These are phyloP conservation scores for Endoconidiophora polonica DNA, from an alignment of 2,329 filamentous ascomycete genomes.

Conservation along the genomic window DNA sequence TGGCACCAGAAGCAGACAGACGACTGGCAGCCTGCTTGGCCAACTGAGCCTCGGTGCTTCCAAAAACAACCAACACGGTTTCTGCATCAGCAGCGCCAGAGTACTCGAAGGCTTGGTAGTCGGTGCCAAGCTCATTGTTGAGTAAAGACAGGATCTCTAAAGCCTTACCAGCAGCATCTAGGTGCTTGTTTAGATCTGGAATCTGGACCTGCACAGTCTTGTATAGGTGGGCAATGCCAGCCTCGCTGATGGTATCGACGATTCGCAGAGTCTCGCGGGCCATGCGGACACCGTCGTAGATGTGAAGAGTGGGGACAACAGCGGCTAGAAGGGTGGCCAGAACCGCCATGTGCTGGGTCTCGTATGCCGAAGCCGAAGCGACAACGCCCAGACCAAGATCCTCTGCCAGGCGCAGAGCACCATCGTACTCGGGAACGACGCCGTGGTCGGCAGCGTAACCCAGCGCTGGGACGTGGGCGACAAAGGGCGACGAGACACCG, in stretches of 20 bases:
- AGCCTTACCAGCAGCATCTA: slow-evolving; percentile 56
- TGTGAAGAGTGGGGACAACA: slow-evolving; percentile 67
- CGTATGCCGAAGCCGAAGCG: slow-evolving; percentile 70
- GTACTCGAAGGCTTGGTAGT: slow-evolving; percentile 90
- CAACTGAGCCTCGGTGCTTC: slow-evolving; percentile 76
- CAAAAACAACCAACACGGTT: slow-evolving; percentile 78
- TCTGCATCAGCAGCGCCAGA: slow-evolving; percentile 66
- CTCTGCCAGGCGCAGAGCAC: slow-evolving; percentile 64
- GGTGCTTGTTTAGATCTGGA: slow-evolving; percentile 48
- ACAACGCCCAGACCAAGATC: slow-evolving; percentile 80
- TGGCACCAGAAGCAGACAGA: slow-evolving; percentile 54
- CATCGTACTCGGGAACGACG: slow-evolving; percentile 74
- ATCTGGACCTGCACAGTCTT: slow-evolving; percentile 45
- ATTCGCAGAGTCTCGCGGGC: slow-evolving; percentile 69
- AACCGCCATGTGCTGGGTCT: slow-evolving; percentile 90
- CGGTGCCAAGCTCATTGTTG: slow-evolving; percentile 83
- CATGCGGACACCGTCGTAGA: slow-evolving; percentile 74
- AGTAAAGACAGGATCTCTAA: slow-evolving; percentile 53
- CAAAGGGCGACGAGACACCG: slow-evolving; percentile 79
- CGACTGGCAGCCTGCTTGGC: slow-evolving; percentile 63
- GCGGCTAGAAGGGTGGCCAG: slow-evolving; percentile 67
- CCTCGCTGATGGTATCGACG: slow-evolving; percentile 63
- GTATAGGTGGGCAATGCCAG: slow-evolving; percentile 52
- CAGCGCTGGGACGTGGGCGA: slow-evolving; percentile 78
- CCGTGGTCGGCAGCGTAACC: slow-evolving; percentile 59